Evolutionary conservation across 192 early-diverging fungal species (phyloP).

Genomic region (Rhizoclosmatium sp.): DNA sequence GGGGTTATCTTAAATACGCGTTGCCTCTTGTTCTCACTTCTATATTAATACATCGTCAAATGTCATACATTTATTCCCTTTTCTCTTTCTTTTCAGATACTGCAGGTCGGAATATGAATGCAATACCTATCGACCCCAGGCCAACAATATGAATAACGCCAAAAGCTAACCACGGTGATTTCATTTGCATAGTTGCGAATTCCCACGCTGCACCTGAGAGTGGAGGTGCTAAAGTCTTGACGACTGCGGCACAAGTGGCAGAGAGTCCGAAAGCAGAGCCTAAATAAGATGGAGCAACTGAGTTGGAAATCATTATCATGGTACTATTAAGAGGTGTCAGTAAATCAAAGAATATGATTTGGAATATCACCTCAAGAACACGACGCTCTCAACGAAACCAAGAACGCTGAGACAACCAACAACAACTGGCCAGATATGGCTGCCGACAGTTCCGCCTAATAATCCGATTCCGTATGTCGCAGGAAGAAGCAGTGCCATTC

Average conservation of each 20-base stretch:
- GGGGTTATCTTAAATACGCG: too few species aligned
- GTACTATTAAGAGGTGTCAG: background rate
- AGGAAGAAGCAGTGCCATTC: slow-evolving; percentile 37
- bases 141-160: background rate
- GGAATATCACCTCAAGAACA: slow-evolving; percentile 37
- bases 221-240: background rate
- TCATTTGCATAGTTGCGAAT: background rate
- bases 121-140: too few species aligned
- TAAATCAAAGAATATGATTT: background rate
- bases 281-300: background rate
- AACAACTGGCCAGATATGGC: slow-evolving; percentile 1
- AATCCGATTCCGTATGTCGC: slow-evolving; percentile 29
- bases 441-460: background rate
- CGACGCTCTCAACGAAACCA: slow-evolving; percentile 47
- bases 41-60: too few species aligned
- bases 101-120: too few species aligned
- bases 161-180: slow-evolving; percentile 3
- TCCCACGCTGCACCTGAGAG: slow-evolving; percentile 2
- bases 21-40: too few species aligned
- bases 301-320: slow-evolving; percentile 10
- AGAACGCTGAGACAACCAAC: slow-evolving; percentile 31
- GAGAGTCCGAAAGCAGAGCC: slow-evolving; percentile 16
- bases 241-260: background rate
- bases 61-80: too few species aligned
- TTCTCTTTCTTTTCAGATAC: too few species aligned